Base-by-base conservation (phyloP, 2,329 filamentous ascomycete species). In the Mollisiaceae sp. region DNA sequence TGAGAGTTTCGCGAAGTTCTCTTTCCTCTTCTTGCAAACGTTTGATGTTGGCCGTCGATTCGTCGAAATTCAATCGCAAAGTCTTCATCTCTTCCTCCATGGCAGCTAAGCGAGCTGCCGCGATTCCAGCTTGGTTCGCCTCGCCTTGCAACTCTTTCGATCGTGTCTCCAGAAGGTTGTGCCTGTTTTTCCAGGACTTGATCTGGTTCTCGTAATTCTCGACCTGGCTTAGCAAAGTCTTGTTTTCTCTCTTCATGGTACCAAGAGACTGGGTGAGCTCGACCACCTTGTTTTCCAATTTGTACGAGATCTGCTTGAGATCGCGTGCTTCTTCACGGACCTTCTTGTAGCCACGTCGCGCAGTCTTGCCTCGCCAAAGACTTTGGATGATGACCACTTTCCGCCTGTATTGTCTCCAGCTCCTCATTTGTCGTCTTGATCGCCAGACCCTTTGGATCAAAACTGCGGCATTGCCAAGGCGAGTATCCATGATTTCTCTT, bases 291-390 rank as follows among this genome's bases (percentile, higher is more conserved):
- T 99, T 98, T 79, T 99, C 95, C 74, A 99, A 83, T 83, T 97
- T 98, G 85, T 99, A 99, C 2, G 95, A 98, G 73, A 99, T 99
- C 80, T 98, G 94, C 85, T 98, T 98, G 78, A 99, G 87, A 82
- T 99, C 96, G 76, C 95, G 91, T 70, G 95, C 95, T 80, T 99
- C 95, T 79, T 97, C 94, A 72, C 95, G 92, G 67, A 97, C 82
- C 73, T 83, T 88, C 87, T 97, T 98, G 85, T 99, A 99, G 58
- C 87, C 89, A 71, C 85, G 87, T 71, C 95, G 89, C 63, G 95
- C 94, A 69, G 80, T 77, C 79, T 87, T 94, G 77, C 94, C 94
- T 77, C 95, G 90, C 93, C 93, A 98, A 76, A 98, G 79, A 78
- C 89, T 97, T 80, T 99, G 95, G 54, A 97, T 89, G 70, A 97